These are phyloP conservation scores for Piloderma croceum DNA, from an alignment of 768 basidiomycete genomes.

Conservation along the genomic window DNA sequence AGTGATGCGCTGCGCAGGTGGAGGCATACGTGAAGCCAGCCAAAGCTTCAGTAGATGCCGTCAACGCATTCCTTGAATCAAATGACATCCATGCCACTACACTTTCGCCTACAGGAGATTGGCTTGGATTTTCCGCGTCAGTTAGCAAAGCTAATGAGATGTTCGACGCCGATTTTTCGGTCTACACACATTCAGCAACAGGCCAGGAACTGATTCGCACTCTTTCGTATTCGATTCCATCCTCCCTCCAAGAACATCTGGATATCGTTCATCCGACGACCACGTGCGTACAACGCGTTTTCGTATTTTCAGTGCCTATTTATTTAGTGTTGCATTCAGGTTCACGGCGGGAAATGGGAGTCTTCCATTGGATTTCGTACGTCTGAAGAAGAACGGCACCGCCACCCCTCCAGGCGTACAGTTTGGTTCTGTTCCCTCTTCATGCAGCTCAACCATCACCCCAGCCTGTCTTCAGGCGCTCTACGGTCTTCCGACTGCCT, in stretches of 20 bases:
- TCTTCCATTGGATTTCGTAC: too few species aligned
- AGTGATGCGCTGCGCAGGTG: constrained; percentile 9
- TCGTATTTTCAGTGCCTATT: too few species aligned
- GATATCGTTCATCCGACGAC: constrained; percentile 28
- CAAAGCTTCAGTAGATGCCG: constrained; percentile 7
- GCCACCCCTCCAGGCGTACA: not conserved
- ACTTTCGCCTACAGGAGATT: constrained; percentile 21
- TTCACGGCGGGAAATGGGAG: too few species aligned
- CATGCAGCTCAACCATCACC: not conserved
- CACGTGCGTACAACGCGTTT: constrained; percentile 5
- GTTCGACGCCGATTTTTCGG: constrained; percentile 28
- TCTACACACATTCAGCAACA: constrained; percentile 26
- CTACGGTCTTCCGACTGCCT: constrained; percentile 6
- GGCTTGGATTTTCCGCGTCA: constrained; percentile 27
- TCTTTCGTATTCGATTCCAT: constrained; percentile 32
- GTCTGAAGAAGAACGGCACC: too few species aligned
- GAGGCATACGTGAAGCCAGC: constrained; percentile 14
- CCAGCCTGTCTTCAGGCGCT: constrained; percentile 6
- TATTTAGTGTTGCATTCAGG: too few species aligned
- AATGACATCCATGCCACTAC: constrained; percentile 5
- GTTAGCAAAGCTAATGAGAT: constrained; percentile 31
- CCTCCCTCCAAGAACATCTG: constrained; percentile 24
- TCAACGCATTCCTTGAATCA: constrained; percentile 1
- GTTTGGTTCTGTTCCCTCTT: not conserved
- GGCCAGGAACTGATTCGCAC: constrained; percentile 28